Base-by-base conservation (phyloP, 305 asterid species). In the Fraxinus albicans region DNA sequence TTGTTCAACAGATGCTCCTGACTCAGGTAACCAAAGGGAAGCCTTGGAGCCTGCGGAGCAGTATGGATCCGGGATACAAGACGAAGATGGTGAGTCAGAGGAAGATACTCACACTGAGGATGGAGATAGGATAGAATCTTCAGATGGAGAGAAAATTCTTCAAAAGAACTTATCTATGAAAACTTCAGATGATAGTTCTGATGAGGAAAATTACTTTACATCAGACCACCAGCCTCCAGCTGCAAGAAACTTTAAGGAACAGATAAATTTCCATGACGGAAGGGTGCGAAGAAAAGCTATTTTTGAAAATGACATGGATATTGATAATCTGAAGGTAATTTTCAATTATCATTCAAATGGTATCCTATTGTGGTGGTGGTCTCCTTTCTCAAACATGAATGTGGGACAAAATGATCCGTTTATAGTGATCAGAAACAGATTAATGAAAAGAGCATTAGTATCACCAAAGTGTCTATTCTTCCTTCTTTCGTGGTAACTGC, bases 281-380 rank as follows among this genome's bases (percentile, higher is more conserved):
- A 95, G 99, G 88, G 86, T 88, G 93, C 90, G 99, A 86, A 94
- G 99, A 86, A 93, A 88, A 93, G 98, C 98, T 83, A 87, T 93
- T 84, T 96, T 94, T 88, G 93, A 77, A 80, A 86, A 92, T 90
- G 97, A 89, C 79, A 80, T 80, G 85, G 93, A 89, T 81, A 38
- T 82, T 55, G 90, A 86, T 80, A 83, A 88, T 83, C 84, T 77
- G 42, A 84, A 88, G 97, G 98, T 93, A 90, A 53, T 78, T 70
- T 69, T 58, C 34, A 10, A 67, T 25, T 67, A 27, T 9, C 25
- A 53, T 55, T 55, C 27, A 77, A 29, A 63, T 13, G 9, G 40
- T 77, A 33, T 33, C 47, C 13, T 53, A n/a, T 77, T 50, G 47
- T 50, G 80, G 80, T 77, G 31, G 31, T 6, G 33, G 44, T 15